Evolutionary conservation across 768 basidiomycete genomes (phyloP), one percentile per base, ranked within the genome.

Genomic region (Amanita subjunquillea): DNA sequence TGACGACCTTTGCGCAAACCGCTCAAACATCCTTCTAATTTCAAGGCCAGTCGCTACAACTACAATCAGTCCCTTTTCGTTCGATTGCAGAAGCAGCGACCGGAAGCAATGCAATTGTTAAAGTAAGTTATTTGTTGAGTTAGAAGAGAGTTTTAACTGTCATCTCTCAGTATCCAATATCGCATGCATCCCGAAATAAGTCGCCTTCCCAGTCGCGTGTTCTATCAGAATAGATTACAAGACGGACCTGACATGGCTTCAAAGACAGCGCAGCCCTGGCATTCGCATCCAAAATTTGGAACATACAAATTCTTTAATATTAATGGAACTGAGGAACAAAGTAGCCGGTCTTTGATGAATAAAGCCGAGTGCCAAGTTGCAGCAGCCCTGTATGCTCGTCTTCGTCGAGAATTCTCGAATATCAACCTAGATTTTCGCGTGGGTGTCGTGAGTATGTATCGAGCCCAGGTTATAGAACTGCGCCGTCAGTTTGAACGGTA

Each of bases 101-200:
- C 86, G 6, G 80, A 88, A n/a, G 83, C 87, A 17, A 89, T 95
- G 38, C 91, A 97, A 67, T 74, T 99, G 1, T 69, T 99, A 43
- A 95, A 90, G 93, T 89, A 58, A 54, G 72, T 57, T 44, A 45
- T 7, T 37, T 12, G 51, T 30, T 32, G 34, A 37, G 32, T 32
- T 48, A 6, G 9, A 17, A 38, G 17, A 27, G 25, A 6, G 32
- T 20, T 23, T 22, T 55, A 39, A 34, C 50, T 27, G 41, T 37
- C 50, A 44, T 10, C 39, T 48, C 45, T 20, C 54, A 97, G 95
- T 59, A 98, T 99, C 39, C 96, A 99, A 69, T 99, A 99, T 64
- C 94, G 96, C 58, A 99, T 99, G 96, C 94, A 99, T 63, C 95
- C 95, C 1, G 84, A 90, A 48, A 97, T 98, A 62, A 95, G 92